Base-by-base conservation (phyloP, 139 green algal species). In the Microglena sp. region DNA sequence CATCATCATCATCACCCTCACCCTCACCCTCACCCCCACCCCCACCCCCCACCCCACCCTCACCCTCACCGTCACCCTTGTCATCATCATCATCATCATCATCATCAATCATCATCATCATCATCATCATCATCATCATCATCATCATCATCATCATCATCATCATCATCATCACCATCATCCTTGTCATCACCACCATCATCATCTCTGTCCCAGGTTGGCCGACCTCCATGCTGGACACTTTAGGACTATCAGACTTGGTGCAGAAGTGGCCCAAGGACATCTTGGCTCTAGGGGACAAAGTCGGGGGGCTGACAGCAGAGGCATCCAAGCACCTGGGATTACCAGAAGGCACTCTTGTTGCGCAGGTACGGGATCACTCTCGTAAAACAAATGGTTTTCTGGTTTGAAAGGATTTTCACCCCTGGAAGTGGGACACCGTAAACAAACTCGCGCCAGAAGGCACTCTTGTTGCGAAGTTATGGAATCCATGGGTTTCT, bases 201-300 rank as follows among this genome's bases (percentile, higher is more conserved):
- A 28, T 57, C 2, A 28, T 33, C 18, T 60, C 36, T 36, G 40
- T 57, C 40, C 34, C 26, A 50, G 68, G 68, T 21, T 64, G 34
- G 26, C 43, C 63, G 2, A 33, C 40, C 35, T 60, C 55, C 36
- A 26, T 87, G 66, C 61, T 91, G 26, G 28, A 71, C 36, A 66
- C 28, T 32, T 55, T 89, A 24, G 78, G 71, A 1, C 64, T 91
- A 24, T 4, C 60, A 11, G 74, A 76, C 2, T 67, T 92, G 40
- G 50, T 73, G 2, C 30, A 57, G 36, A 90, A 89, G 66, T 93
- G 86, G 84, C 86, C 86, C 4, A 29, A 80, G 31, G 55, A 81
- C 36, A 70, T 91, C 44, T 61, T 92, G 32, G 32, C 63, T 0
- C 74, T 82, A 15, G 87, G 83, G 0, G 74, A 69, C 7, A 34